Evolutionary conservation across 306 rosid genomes (phyloP), one percentile per base, ranked within the genome.

Genomic region (Sicyos baderoa): DNA sequence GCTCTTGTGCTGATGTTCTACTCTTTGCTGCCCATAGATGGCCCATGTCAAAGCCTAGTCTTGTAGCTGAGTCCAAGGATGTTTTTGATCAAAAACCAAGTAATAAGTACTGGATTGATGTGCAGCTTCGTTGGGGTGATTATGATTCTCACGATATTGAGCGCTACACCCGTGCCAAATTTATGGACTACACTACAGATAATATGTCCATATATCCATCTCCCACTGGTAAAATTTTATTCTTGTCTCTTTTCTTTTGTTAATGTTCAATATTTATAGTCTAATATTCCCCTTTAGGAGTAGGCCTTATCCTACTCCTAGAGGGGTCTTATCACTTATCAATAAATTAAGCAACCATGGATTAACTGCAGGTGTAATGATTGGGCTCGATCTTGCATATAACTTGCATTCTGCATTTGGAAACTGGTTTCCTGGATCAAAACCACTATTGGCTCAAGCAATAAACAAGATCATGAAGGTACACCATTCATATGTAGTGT

Each of bases 391-490:
- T 79, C 82, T 94, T 85, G 99, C 99, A 6, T 94, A 94, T 78
- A 94, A 94, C 80, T 78, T 94, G 80, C 97, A 94, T 76, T 94
- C 99, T 71, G 99, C 99, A 53, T 94, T 94, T 80, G 99, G 99
- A 48, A 94, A 94, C 80, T 94, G 99, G 99, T 94, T 94, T 77
- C 99, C 99, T 50, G 99, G 99, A 54, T 94, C 99, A 53, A 94
- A 94, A 76, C 99, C 99, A 22, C 72, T 94, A 29, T 89, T 94
- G 50, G 97, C 91, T 74, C 99, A 94, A 84, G 99, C 99, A 54
- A 94, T 94, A 90, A 94, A 94, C 84, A 94, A 94, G 81, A 94
- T 94, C 74, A 94, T 94, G 99, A 94, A 94, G 89, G 98, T 92
- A 79, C 27, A 11, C 7, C 11, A 9, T 76, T 68, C 49, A 37